Percentiles rank a stretch among this genome's conserved stretches.
Conservation (phyloP, 352 stramenopile genomes). For the Phytophthora uliginosa region DNA sequence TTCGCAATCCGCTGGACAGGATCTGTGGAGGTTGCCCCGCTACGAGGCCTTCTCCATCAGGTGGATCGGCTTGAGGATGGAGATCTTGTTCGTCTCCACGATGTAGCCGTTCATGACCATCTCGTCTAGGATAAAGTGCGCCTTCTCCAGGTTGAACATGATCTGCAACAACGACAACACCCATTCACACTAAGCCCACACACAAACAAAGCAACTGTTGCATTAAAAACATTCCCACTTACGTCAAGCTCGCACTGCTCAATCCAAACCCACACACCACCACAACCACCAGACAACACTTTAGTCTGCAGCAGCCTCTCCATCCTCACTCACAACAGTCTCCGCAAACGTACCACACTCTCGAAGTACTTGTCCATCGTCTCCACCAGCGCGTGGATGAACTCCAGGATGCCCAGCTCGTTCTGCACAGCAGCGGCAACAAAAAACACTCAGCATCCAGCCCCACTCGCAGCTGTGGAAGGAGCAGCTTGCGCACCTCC, state of each 20-base stretch:
- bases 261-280: background rate
- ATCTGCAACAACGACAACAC: conserved; percentile 57
- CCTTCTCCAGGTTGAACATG: conserved; percentile 95
- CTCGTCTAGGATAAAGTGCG: conserved; percentile 93
- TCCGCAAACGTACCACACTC: conserved; percentile 90
- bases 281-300: background rate
- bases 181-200: conserved; percentile 10
- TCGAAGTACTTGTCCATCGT: conserved; percentile 99
- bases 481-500: conserved; percentile 55
- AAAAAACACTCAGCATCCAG: background rate
- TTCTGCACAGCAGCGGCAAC: conserved; percentile 85
- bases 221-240: conserved; percentile 31
- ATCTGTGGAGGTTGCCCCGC: background rate
- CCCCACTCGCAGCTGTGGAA: background rate
- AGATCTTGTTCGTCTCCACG: conserved; percentile 99
- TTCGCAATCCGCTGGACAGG: background rate
- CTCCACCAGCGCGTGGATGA: conserved; percentile 99
- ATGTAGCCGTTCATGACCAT: conserved; percentile 99
- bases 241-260: conserved; percentile 87
- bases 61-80: conserved; percentile 98
- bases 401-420: conserved; percentile 99
- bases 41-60: conserved; percentile 98
- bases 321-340: background rate
- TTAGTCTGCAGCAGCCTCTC: conserved; percentile 1
- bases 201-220: background rate